Conservation (phyloP, 2,329 filamentous ascomycete genomes). For the Diaporthe helianthi region DNA sequence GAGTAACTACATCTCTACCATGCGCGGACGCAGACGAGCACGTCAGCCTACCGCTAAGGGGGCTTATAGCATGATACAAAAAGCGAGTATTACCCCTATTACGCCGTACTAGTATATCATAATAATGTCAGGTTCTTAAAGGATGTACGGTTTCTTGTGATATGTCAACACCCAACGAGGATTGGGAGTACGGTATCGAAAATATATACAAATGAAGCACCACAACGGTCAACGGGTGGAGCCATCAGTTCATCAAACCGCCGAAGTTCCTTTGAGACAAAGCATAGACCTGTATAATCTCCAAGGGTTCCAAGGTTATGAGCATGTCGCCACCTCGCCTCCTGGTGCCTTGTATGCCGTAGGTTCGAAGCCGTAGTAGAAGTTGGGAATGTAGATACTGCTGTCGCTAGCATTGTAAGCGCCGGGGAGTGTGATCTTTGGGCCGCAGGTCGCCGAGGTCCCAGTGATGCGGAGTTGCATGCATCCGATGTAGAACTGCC, state of each 20-base stretch:
- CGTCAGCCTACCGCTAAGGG: background rate
- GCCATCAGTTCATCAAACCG: too few species aligned
- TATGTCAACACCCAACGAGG: too few species aligned
- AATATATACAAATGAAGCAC: too few species aligned
- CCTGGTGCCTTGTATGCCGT: constrained; percentile 28
- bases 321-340: constrained; percentile 28
- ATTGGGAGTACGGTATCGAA: too few species aligned
- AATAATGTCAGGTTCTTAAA: too few species aligned
- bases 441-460: constrained; percentile 40
- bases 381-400: constrained; percentile 48
- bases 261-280: background rate
- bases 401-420: constrained; percentile 58
- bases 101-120: too few species aligned
- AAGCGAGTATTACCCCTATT: too few species aligned
- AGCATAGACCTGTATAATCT: too few species aligned
- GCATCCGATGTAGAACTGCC: constrained; percentile 49
- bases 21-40: too few species aligned
- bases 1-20: background rate
- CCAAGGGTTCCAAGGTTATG: background rate
- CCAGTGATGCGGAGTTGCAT: constrained; percentile 46
- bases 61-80: too few species aligned
- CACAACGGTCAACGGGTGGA: too few species aligned
- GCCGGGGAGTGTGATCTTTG: constrained; percentile 58
- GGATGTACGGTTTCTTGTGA: too few species aligned
- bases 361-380: constrained; percentile 57